These are phyloP conservation scores for Boletus semigastroideus DNA, from an alignment of 1,284 basidiomycete genomes.

Conservation along the genomic window DNA sequence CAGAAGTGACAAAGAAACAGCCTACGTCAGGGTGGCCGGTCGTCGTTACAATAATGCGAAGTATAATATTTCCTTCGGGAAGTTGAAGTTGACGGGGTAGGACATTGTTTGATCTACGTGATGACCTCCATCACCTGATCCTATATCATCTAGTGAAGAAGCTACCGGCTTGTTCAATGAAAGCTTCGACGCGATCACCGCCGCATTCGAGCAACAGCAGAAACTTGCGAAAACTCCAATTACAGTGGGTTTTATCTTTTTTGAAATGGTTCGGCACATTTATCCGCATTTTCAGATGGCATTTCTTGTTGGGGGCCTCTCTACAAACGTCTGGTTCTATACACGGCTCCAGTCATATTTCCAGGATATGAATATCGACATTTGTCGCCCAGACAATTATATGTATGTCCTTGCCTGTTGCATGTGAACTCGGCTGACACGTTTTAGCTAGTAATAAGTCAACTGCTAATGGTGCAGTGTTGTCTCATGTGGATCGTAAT, in stretches of 20 bases:
- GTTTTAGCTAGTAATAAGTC: conserved; percentile 45
- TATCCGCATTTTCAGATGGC: conserved; percentile 13
- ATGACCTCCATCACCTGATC: conserved; percentile 16
- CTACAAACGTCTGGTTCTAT: conserved; percentile 45
- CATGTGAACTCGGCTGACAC: not conserved
- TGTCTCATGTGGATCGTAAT: conserved; percentile 39
- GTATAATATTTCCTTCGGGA: conserved; percentile 4
- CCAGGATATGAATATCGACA: conserved; percentile 15
- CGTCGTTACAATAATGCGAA: not conserved
- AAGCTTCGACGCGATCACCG: conserved; percentile 24
- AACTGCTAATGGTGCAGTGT: conserved; percentile 49
- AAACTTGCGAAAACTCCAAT: conserved; percentile 24
- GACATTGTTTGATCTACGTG: not conserved
- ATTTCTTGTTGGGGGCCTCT: conserved; percentile 42
- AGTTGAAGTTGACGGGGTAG: conserved; percentile 16
- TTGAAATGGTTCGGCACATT: not conserved
- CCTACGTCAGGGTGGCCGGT: conserved; percentile 7
- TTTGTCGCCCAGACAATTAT: conserved; percentile 33
- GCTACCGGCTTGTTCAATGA: conserved; percentile 44
- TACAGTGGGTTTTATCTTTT: conserved; percentile 17
- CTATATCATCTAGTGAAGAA: conserved; percentile 38
- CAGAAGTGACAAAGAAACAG: conserved; percentile 6
- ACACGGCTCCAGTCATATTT: conserved; percentile 33
- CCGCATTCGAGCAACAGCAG: conserved; percentile 35
- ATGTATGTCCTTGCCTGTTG: conserved; percentile 4